Evolutionary conservation across 1,139 yeast genomes (phyloP), one percentile per base, ranked within the genome.

Genomic region (Yamadazyma kanchanaburiensis): DNA sequence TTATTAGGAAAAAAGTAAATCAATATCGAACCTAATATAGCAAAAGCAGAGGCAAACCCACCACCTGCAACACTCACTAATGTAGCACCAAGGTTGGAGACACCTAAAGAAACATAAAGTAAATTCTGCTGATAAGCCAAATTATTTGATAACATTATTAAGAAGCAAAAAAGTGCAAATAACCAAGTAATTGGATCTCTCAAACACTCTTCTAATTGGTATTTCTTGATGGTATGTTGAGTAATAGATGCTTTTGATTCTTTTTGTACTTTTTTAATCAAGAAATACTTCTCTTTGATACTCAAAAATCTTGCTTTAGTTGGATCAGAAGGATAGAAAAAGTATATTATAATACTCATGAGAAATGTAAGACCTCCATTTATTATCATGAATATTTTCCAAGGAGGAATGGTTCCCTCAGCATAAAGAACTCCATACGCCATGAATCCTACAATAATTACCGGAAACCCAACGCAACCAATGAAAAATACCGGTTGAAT

Each of bases 291-390:
- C 40, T 72, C 75, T 15, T 60, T 57, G 11, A 55, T 64, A 28
- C 46, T 49, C 26, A 69, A 46, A 39, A 66, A 67, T 25, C 48
- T 50, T 14, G 74, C 66, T 12, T 55, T 40, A 4, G 58, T 55
- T 10, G 76, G 74, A 15, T 59, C 58, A 38, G 71, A 69, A 7
- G 77, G 76, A 29, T 38, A 50, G 12, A 53, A 7, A 8, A 18
- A 7, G 10, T 8, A 18, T 10, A 18, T 10, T 10, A 7, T 8
- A 7, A 18, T 8, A 10, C 20, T 8, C 20, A 20, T 37, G 42
- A 49, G 21, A 48, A 37, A 35, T 56, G 52, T 18, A 55, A 13
- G 35, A 75, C 60, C 30, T 73, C 72, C 70, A 52, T 72, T 57
- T 35, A 67, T 55, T 21, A 57, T 51, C 48, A 50, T 34, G 43